phyloP scores from a whole-genome alignment of 768 basidiomycete species.

The Cystoderma amianthinum region DNA sequence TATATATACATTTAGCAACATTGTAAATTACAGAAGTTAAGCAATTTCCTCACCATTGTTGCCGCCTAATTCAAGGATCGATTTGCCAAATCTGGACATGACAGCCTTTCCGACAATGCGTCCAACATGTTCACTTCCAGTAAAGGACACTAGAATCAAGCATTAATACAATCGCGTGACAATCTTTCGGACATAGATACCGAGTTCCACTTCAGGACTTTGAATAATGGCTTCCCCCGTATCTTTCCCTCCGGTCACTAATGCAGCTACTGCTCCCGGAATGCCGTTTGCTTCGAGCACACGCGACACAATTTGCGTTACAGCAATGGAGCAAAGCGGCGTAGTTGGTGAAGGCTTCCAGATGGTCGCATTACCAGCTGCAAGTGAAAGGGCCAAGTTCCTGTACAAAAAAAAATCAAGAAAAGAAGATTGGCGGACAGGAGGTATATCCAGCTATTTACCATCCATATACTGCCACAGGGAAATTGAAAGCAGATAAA shows the following conservation, averaged over 20 bases:
- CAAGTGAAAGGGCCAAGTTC: slow-evolving; percentile 86
- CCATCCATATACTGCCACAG: slow-evolving; percentile 92
- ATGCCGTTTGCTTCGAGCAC: slow-evolving; percentile 81
- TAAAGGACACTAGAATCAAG: slow-evolving; percentile 72
- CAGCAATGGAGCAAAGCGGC: slow-evolving; percentile 84
- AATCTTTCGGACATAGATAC: slow-evolving; percentile 28
- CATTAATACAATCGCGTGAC: slow-evolving; percentile 6
- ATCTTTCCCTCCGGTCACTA: slow-evolving; percentile 80
- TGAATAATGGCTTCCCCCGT: slow-evolving; percentile 75
- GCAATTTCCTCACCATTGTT: slow-evolving; percentile 84
- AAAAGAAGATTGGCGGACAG: background rate
- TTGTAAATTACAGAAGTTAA: slow-evolving; percentile 7
- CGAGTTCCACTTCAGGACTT: slow-evolving; percentile 70
- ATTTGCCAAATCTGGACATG: slow-evolving; percentile 83
- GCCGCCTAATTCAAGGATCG: slow-evolving; percentile 87
- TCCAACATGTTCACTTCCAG: slow-evolving; percentile 87
- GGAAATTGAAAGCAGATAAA: slow-evolving; percentile 94
- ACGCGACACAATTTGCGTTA: slow-evolving; percentile 74
- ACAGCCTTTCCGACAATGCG: slow-evolving; percentile 84
- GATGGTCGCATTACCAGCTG: slow-evolving; percentile 87
- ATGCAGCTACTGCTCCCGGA: slow-evolving; percentile 76
- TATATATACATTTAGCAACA: too few relatives aligned
- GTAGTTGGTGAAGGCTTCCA: slow-evolving; percentile 96
- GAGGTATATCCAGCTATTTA: slow-evolving; percentile 19
- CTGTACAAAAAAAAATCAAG: slow-evolving; percentile 32